phyloP scores from a whole-genome alignment of 1,284 basidiomycete species.

The Ganoderma boninense region DNA sequence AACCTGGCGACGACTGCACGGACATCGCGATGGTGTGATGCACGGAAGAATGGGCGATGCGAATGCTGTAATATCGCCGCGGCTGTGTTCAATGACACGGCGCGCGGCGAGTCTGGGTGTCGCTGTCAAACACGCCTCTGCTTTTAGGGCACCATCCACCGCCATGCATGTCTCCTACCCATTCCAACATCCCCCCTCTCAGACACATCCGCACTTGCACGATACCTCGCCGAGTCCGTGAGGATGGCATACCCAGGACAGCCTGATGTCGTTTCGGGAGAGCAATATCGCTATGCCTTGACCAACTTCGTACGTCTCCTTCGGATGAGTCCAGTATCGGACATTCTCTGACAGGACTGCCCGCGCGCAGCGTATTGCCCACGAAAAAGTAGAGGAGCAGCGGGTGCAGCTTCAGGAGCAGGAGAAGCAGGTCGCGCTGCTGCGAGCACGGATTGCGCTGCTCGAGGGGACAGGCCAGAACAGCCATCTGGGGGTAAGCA shows the following conservation, averaged over 20 bases:
- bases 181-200: neutral
- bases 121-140: slow-evolving; percentile 7
- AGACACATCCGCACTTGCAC: neutral
- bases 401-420: slow-evolving; percentile 80
- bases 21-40: neutral
- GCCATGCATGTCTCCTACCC: slow-evolving; percentile 7
- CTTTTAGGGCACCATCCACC: slow-evolving; percentile 11
- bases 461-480: slow-evolving; percentile 67
- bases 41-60: slow-evolving; percentile 1
- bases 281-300: slow-evolving; percentile 81
- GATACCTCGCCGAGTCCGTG: neutral
- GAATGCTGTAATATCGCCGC: slow-evolving; percentile 7
- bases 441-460: slow-evolving; percentile 72
- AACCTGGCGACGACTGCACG: neutral
- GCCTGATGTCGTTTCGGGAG: slow-evolving; percentile 68
- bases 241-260: slow-evolving; percentile 27
- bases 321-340: neutral
- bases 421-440: slow-evolving; percentile 78
- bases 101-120: neutral
- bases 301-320: slow-evolving; percentile 73
- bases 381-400: slow-evolving; percentile 86
- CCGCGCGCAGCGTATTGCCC: slow-evolving; percentile 72
- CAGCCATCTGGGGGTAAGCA: slow-evolving; percentile 42
- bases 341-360: neutral
- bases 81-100: slow-evolving; percentile 16